Percentiles rank a stretch among this genome's conserved stretches.
These are phyloP conservation scores for Xylariaceae sp. DNA, from an alignment of 2,329 filamentous ascomycete species.

Conservation along the genomic window DNA sequence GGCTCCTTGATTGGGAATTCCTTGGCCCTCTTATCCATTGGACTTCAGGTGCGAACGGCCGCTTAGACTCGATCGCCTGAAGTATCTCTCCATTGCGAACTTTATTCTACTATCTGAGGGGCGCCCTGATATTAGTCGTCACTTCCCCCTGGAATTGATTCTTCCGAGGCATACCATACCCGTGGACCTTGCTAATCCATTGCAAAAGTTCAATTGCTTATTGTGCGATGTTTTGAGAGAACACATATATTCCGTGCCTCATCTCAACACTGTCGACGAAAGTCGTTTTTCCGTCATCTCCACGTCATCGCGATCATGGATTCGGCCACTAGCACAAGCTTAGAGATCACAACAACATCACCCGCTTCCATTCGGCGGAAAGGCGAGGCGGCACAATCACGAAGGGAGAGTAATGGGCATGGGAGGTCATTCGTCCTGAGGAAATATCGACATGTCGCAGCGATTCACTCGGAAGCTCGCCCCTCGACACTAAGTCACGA, in stretches of 20 bases:
- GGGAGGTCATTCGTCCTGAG: constrained; percentile 40
- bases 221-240: not conserved
- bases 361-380: constrained; percentile 21
- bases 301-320: constrained; percentile 30
- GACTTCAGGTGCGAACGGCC: too few relatives aligned
- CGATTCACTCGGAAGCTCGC: constrained; percentile 68
- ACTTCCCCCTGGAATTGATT: too few relatives aligned
- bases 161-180: too few relatives aligned
- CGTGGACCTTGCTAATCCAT: too few relatives aligned
- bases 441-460: constrained; percentile 90
- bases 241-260: not conserved
- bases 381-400: constrained; percentile 10
- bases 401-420: constrained; percentile 21
- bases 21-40: too few relatives aligned
- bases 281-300: too few relatives aligned
- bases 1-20: too few relatives aligned
- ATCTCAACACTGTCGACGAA: not conserved
- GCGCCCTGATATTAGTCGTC: too few relatives aligned
- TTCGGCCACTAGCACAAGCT: constrained; percentile 38
- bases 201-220: too few relatives aligned
- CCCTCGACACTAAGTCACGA: constrained; percentile 87
- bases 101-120: too few relatives aligned
- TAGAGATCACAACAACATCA: constrained; percentile 23
- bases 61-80: too few relatives aligned
- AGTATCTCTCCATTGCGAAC: too few relatives aligned